These are phyloP conservation scores for Bruguiera gymnorhiza DNA, from an alignment of 345 rosid genomes.

Conservation along the genomic window DNA sequence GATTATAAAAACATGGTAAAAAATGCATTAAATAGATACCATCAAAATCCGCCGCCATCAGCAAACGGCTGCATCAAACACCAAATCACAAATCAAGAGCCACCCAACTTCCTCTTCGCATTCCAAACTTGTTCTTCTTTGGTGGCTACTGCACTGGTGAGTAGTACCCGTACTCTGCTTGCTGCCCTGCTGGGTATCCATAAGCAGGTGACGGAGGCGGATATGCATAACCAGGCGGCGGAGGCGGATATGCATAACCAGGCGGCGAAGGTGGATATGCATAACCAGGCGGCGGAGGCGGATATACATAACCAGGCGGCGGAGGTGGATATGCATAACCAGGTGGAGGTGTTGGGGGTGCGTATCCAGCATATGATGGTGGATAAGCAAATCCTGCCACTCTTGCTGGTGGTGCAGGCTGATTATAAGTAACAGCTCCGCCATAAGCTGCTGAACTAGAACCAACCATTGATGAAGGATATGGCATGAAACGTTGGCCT, in stretches of 20 bases:
- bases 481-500: slow-evolving; percentile 15
- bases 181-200: slow-evolving; percentile 32
- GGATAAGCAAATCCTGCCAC: slow-evolving; percentile 24
- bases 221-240: too few relatives aligned
- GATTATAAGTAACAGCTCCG: slow-evolving; percentile 8
- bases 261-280: not conserved
- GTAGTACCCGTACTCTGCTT: slow-evolving; percentile 33
- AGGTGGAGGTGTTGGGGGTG: slow-evolving; percentile 29
- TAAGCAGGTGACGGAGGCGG: not conserved
- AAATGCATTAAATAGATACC: slow-evolving; percentile 36
- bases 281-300: slow-evolving; percentile 6
- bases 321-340: not conserved
- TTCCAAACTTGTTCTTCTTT: slow-evolving; percentile 51
- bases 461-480: slow-evolving; percentile 15
- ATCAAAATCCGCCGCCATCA: slow-evolving; percentile 17
- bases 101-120: slow-evolving; percentile 51
- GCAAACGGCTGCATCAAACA: too few relatives aligned
- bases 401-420: slow-evolving; percentile 25
- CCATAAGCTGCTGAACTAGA: slow-evolving; percentile 18
- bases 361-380: slow-evolving; percentile 19
- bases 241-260: not conserved
- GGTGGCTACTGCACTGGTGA: slow-evolving; percentile 41
- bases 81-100: slow-evolving; percentile 57
- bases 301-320: slow-evolving; percentile 4
- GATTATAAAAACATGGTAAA: not conserved